Percentiles rank a stretch among this genome's conserved stretches.
These are phyloP conservation scores for Crithidia acanthocephali DNA, from an alignment of 208 protist species.

Conservation along the genomic window DNA sequence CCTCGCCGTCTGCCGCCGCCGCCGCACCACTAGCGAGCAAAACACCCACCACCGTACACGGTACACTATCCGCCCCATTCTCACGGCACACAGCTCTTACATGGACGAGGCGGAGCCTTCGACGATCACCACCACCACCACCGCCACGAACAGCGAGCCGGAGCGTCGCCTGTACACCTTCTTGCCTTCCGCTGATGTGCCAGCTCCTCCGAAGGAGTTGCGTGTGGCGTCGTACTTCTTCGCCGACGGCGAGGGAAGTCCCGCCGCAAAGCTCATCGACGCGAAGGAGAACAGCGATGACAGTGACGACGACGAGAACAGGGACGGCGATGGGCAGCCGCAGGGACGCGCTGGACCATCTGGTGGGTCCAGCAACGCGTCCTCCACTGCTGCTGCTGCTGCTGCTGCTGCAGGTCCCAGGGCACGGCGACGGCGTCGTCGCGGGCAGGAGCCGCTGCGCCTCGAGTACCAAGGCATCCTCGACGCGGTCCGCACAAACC, in stretches of 20 bases:
- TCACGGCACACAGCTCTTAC: background rate
- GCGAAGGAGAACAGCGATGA: background rate
- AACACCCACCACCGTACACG: slow-evolving; percentile 3
- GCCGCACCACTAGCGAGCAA: background rate
- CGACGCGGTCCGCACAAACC: background rate
- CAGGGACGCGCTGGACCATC: background rate
- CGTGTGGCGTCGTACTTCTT: slow-evolving; percentile 29
- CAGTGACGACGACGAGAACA: slow-evolving; percentile 1
- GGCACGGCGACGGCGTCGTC: slow-evolving; percentile 12
- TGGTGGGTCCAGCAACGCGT: too few relatives aligned
- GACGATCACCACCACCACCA: background rate
- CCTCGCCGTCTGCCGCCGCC: background rate
- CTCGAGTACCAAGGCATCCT: slow-evolving; percentile 30
- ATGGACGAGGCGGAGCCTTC: background rate
- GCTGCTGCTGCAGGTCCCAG: background rate
- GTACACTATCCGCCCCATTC: slow-evolving; percentile 11
- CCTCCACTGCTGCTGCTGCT: background rate
- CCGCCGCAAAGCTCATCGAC: background rate
- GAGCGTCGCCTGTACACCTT: slow-evolving; percentile 38
- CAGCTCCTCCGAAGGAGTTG: slow-evolving; percentile 29
- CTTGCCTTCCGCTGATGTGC: slow-evolving; percentile 28
- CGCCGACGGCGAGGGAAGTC: background rate
- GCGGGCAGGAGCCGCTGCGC: slow-evolving; percentile 23
- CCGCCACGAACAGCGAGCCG: background rate
- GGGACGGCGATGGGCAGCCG: slow-evolving; percentile 10